Percentiles rank a stretch among this genome's conserved stretches.
Conservation (phyloP, 805 yeast genomes). For the Saturnispora diversa region DNA sequence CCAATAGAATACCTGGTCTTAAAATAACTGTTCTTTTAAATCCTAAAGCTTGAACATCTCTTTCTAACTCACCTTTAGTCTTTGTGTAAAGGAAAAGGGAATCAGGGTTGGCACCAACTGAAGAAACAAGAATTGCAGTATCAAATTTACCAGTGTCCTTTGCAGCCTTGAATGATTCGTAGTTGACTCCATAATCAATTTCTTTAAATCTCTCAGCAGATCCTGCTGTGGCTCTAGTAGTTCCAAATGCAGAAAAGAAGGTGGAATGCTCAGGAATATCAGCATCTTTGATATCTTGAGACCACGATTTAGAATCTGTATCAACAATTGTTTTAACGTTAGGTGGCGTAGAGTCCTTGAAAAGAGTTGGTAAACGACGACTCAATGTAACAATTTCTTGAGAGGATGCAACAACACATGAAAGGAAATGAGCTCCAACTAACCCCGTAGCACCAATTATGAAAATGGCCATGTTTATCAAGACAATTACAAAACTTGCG, state of each 20-base stretch:
- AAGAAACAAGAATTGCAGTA: constrained; percentile 60
- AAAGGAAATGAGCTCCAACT: constrained; percentile 54
- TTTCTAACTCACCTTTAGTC: constrained; percentile 72
- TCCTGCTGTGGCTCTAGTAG: constrained; percentile 69
- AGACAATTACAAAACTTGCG: not conserved
- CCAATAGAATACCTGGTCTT: constrained; percentile 70
- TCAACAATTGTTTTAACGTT: constrained; percentile 34
- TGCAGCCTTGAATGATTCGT: constrained; percentile 64
- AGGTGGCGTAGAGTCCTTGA: constrained; percentile 9
- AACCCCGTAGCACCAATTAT: constrained; percentile 74
- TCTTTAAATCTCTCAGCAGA: constrained; percentile 57
- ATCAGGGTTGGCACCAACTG: constrained; percentile 50
- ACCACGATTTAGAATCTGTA: constrained; percentile 45
- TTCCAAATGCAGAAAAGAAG: constrained; percentile 63
- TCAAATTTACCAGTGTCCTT: constrained; percentile 52
- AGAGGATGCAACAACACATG: constrained; percentile 31
- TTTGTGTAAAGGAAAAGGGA: constrained; percentile 56
- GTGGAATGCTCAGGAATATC: constrained; percentile 32
- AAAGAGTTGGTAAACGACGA: constrained; percentile 35
- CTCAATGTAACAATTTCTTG: constrained; percentile 40
- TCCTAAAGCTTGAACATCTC: constrained; percentile 49
- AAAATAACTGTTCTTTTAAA: constrained; percentile 70
- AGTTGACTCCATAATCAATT: constrained; percentile 69
- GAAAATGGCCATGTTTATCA: constrained; percentile 20
- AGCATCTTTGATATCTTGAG: constrained; percentile 25